Evolutionary conservation across 2,329 filamentous ascomycete species (phyloP).

Genomic region (Colletotrichum tofieldiae): DNA sequence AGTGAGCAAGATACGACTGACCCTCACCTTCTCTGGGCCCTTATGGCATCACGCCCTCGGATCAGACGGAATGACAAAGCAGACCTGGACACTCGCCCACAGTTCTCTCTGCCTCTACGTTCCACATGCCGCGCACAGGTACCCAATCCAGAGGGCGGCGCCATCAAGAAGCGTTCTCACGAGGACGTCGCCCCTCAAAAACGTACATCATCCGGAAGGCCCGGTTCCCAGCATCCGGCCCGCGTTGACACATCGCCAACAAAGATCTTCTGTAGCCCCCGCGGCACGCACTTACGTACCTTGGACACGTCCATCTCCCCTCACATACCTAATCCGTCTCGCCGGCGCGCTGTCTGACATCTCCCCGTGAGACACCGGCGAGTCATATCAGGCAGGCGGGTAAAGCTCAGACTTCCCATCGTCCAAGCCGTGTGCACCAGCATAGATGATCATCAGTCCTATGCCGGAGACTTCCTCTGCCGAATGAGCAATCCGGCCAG

Average conservation of each 20-base stretch:
- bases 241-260: neutral
- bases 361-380: neutral
- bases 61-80: neutral
- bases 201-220: neutral
- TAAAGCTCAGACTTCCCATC: no score
- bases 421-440: neutral
- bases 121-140: neutral
- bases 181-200: neutral
- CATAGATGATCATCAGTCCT: neutral
- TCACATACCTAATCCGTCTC: neutral
- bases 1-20: neutral
- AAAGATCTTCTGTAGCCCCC: neutral
- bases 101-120: neutral
- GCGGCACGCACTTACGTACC: neutral
- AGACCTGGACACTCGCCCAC: neutral
- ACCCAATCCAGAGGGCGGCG: no score
- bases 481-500: neutral
- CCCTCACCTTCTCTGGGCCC: neutral
- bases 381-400: constrained; percentile 3
- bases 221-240: neutral
- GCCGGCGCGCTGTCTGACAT: neutral
- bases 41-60: neutral
- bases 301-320: neutral
- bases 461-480: neutral
- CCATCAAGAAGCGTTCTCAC: neutral